A percentile compares a stretch with the other conserved stretches of the same genome.
Evolutionary conservation across 176 grass and related monocot species (phyloP).

Genomic region (Oryza australiensis): DNA sequence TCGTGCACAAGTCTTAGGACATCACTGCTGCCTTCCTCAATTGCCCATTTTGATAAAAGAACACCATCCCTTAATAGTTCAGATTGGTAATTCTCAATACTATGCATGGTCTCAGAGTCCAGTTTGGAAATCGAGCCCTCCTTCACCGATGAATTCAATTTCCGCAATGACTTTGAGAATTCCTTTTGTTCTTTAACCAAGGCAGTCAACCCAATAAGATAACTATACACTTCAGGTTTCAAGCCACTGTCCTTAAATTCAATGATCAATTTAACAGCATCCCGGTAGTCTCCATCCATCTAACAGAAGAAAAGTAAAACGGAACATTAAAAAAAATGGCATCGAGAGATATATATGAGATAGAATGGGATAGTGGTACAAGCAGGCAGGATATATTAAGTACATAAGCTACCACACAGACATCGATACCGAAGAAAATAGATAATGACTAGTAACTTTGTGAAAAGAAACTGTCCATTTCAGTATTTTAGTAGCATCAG

Average conservation of each 20-base stretch:
- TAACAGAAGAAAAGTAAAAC: slow-evolving; percentile 42
- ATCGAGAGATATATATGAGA: neutral
- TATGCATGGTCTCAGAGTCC: slow-evolving; percentile 51
- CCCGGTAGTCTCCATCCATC: slow-evolving; percentile 77
- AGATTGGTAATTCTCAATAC: slow-evolving; percentile 61
- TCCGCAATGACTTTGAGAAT: slow-evolving; percentile 81
- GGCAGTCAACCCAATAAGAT: slow-evolving; percentile 83
- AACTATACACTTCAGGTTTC: slow-evolving; percentile 89
- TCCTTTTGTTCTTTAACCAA: slow-evolving; percentile 97
- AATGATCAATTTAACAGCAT: slow-evolving; percentile 72
- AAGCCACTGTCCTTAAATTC: slow-evolving; percentile 78
- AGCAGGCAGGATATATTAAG: slow-evolving; percentile 9
- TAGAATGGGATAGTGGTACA: neutral
- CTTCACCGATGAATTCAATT: slow-evolving; percentile 73
- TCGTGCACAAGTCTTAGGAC: slow-evolving; percentile 70
- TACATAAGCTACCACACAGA: neutral
- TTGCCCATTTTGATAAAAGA: slow-evolving; percentile 76
- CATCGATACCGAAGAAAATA: neutral
- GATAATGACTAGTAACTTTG: neutral
- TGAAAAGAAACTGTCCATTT: neutral
- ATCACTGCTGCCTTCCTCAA: slow-evolving; percentile 63
- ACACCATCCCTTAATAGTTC: slow-evolving; percentile 68
- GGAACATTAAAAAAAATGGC: neutral
- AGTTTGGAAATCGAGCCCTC: slow-evolving; percentile 52
- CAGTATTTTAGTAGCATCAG: neutral